phyloP scores from a whole-genome alignment of 495 filamentous ascomycete species.

The Penicillium psychrofluorescens region DNA sequence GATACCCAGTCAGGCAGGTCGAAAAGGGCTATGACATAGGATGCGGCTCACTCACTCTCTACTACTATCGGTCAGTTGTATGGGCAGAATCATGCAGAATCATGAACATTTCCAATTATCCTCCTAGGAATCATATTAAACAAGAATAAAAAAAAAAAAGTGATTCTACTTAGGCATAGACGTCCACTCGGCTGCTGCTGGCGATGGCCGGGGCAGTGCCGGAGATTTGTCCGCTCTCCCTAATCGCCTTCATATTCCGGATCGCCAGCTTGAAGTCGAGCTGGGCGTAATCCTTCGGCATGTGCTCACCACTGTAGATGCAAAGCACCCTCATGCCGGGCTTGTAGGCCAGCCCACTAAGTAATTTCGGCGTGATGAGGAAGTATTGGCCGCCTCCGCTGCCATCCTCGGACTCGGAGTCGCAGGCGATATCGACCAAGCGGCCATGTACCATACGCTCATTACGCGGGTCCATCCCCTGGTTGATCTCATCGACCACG shows the following conservation, averaged over 20 bases:
- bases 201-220: slow-evolving; percentile 13
- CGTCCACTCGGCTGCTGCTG: slow-evolving; percentile 9
- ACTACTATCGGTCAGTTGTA: too few species aligned
- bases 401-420: slow-evolving; percentile 17
- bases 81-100: too few species aligned
- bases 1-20: too few species aligned
- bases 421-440: slow-evolving; percentile 90
- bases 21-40: too few species aligned
- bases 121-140: slow-evolving; percentile 6
- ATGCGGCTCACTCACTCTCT: too few species aligned
- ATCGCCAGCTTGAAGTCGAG: slow-evolving; percentile 28
- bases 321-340: slow-evolving; percentile 86
- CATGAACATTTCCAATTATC: background rate
- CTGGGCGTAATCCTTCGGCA: slow-evolving; percentile 50
- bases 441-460: slow-evolving; percentile 96
- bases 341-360: slow-evolving; percentile 79
- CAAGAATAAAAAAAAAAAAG: slow-evolving; percentile 2
- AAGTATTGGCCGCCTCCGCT: slow-evolving; percentile 63
- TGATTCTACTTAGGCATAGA: slow-evolving; percentile 19
- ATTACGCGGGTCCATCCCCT: slow-evolving; percentile 98
- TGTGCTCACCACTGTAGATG: slow-evolving; percentile 87
- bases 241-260: slow-evolving; percentile 22
- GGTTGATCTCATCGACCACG: slow-evolving; percentile 98
- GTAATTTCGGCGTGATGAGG: slow-evolving; percentile 96
- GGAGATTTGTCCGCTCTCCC: background rate